A percentile compares a stretch with the other conserved stretches of the same genome.
Evolutionary conservation across 441 rosid genomes (phyloP).

Genomic region (Kokia cookei): DNA sequence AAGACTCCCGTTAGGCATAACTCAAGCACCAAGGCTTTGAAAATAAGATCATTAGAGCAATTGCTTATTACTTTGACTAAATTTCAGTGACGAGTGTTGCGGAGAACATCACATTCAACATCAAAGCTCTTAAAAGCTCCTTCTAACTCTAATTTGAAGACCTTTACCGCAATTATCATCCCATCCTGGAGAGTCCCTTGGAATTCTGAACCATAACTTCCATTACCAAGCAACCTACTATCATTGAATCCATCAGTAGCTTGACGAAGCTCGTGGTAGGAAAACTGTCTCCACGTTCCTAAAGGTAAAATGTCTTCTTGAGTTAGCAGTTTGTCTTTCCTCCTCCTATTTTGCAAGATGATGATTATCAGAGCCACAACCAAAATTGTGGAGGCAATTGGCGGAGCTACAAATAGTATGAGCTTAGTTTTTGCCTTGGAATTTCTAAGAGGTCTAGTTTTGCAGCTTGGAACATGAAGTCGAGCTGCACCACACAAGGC

Average conservation of each 20-base stretch:
- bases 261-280: background rate
- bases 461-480: background rate
- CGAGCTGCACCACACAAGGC: constrained; percentile 15
- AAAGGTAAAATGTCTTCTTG: background rate
- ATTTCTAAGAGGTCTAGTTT: background rate
- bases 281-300: background rate
- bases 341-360: background rate
- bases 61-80: background rate
- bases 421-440: background rate
- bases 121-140: background rate
- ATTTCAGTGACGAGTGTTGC: background rate
- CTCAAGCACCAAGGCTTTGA: constrained; percentile 11
- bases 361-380: background rate
- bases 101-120: background rate
- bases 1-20: constrained; percentile 15
- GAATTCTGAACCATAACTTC: background rate
- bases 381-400: background rate
- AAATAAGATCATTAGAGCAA: constrained; percentile 2
- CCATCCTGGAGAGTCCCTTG: background rate
- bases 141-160: background rate
- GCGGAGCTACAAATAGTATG: too few species aligned
- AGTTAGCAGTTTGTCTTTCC: background rate
- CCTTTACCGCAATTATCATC: background rate
- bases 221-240: background rate
- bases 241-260: background rate